Evolutionary conservation across 1,139 yeast species (phyloP).

Genomic region (Meyerozyma sp.): DNA sequence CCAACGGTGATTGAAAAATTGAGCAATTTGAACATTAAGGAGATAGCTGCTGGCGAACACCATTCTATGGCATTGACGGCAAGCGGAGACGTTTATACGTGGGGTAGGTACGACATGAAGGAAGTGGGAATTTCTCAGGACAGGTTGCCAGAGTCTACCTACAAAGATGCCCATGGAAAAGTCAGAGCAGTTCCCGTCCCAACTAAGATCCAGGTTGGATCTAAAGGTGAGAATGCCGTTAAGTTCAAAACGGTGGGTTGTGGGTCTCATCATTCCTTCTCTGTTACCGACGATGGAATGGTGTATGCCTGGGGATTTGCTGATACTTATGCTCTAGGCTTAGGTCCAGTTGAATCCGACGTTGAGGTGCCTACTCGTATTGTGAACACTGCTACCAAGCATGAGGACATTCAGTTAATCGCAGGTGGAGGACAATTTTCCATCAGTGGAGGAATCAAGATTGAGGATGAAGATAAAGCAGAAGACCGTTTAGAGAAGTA

Average conservation of each 20-base stretch:
- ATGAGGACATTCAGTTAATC: conserved; percentile 59
- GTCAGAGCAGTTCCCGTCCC: conserved; percentile 88
- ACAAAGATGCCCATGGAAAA: conserved; percentile 71
- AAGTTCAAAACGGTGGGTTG: conserved; percentile 62
- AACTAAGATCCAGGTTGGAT: conserved; percentile 47
- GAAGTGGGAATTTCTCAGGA: conserved; percentile 76
- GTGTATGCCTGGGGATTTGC: conserved; percentile 97
- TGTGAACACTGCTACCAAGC: conserved; percentile 86
- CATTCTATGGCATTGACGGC: conserved; percentile 74
- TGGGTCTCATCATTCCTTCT: conserved; percentile 91
- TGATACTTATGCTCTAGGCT: conserved; percentile 92
- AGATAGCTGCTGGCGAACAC: conserved; percentile 90
- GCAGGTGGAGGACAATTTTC: conserved; percentile 97
- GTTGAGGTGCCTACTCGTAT: conserved; percentile 82
- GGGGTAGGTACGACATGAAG: conserved; percentile 92
- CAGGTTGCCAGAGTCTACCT: conserved; percentile 62
- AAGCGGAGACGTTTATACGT: conserved; percentile 69
- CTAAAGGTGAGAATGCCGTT: conserved; percentile 18
- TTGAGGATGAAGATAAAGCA: conserved; percentile 54
- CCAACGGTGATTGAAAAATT: conserved; percentile 70
- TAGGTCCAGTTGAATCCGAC: conserved; percentile 89
- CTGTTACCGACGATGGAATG: conserved; percentile 77
- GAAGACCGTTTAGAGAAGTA: conserved; percentile 56
- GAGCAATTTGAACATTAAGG: conserved; percentile 49
- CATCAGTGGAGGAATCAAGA: conserved; percentile 71